Percentiles rank a stretch among this genome's conserved stretches.
phyloP scores from a whole-genome alignment of 2,329 filamentous ascomycete genomes.

The Dactylonectria macrodidyma region DNA sequence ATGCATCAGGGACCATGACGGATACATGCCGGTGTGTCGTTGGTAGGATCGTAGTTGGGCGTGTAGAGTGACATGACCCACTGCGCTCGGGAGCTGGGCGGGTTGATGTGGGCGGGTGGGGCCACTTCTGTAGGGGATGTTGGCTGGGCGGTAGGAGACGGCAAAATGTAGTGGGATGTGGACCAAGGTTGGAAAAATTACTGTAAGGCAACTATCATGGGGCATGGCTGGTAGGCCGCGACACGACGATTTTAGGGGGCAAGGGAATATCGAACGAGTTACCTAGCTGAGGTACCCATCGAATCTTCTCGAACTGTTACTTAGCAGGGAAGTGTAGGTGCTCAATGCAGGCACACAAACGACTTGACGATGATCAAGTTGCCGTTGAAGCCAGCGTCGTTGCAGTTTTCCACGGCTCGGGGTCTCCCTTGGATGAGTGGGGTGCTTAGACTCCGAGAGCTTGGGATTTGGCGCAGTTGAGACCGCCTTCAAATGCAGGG shows the following conservation, averaged over 20 bases:
- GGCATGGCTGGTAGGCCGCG: neutral
- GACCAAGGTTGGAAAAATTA: conserved; percentile 8
- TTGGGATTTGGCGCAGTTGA: conserved; percentile 20
- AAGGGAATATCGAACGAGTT: neutral
- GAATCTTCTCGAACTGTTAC: neutral
- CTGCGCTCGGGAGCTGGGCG: conserved; percentile 42
- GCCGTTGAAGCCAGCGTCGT: conserved; percentile 2
- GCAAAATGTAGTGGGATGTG: conserved; percentile 40
- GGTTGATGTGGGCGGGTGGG: conserved; percentile 46
- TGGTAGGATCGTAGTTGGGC: conserved; percentile 7
- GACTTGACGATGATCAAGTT: neutral
- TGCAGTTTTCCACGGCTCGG: conserved; percentile 3
- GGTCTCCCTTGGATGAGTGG: conserved; percentile 17
- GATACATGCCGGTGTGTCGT: conserved; percentile 31
- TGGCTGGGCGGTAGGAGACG: conserved; percentile 42
- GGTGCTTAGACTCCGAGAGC: conserved; percentile 10
- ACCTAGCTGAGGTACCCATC: neutral
- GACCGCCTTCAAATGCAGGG: conserved; percentile 5
- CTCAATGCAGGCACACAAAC: neutral
- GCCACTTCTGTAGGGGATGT: conserved; percentile 41
- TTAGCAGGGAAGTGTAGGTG: neutral
- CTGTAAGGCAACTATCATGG: neutral
- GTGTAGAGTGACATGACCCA: conserved; percentile 43
- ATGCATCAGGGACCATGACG: conserved; percentile 33
- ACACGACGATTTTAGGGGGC: neutral